These are phyloP conservation scores for Cryptococcus sp. DNA, from an alignment of 1,284 basidiomycete genomes.

Conservation along the genomic window DNA sequence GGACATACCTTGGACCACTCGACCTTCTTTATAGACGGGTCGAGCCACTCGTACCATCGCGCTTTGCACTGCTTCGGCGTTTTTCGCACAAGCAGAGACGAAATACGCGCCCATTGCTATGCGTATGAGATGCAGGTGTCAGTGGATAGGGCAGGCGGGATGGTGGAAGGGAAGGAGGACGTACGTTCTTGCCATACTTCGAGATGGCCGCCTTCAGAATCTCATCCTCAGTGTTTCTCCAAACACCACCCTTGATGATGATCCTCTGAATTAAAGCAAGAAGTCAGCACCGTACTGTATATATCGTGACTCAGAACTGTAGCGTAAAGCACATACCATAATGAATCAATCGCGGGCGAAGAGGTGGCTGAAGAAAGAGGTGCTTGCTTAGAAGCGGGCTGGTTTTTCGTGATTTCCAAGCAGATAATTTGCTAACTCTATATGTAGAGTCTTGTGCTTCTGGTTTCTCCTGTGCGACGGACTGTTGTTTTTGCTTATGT, in stretches of 20 bases:
- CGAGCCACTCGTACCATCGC: constrained; percentile 97
- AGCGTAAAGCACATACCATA: background rate
- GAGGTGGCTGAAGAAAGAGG: background rate
- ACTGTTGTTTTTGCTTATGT: too few species aligned
- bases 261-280: constrained; percentile 53
- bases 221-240: constrained; percentile 70
- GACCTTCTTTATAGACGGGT: constrained; percentile 99
- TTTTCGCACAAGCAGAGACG: constrained; percentile 94
- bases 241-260: constrained; percentile 85
- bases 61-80: constrained; percentile 99
- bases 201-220: constrained; percentile 96
- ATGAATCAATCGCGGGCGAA: background rate
- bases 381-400: background rate
- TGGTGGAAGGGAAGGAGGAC: constrained; percentile 23
- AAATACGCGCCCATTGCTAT: constrained; percentile 84
- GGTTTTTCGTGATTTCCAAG: too few species aligned
- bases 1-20: constrained; percentile 86
- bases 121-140: background rate
- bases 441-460: too few species aligned
- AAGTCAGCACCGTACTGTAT: too few species aligned
- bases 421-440: too few species aligned
- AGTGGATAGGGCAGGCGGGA: background rate
- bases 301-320: too few species aligned
- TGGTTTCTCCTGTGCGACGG: too few species aligned
- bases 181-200: constrained; percentile 92